These are phyloP conservation scores for Kwoniella bestiolae DNA, from an alignment of 768 basidiomycete genomes.

Conservation along the genomic window DNA sequence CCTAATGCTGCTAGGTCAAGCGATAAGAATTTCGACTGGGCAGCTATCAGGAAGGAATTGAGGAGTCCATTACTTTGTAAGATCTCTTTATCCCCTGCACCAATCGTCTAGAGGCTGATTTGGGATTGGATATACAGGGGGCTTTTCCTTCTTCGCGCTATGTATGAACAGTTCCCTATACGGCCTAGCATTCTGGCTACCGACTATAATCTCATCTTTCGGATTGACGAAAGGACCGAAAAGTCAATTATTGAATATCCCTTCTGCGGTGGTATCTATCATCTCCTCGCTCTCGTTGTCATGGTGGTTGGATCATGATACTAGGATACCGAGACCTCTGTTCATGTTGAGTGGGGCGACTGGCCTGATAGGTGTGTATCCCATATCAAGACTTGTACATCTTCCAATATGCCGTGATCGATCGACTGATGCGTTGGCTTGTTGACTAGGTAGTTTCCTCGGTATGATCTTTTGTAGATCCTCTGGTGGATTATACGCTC, in stretches of 20 bases:
- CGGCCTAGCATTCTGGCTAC: slow-evolving; percentile 41
- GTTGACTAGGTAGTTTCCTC: slow-evolving; percentile 17
- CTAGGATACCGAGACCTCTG: slow-evolving; percentile 26
- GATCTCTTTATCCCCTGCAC: not conserved
- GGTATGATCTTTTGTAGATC: slow-evolving; percentile 32
- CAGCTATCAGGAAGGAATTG: slow-evolving; percentile 22
- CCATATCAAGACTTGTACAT: not conserved
- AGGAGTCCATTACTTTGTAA: slow-evolving; percentile 27
- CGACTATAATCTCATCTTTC: slow-evolving; percentile 32
- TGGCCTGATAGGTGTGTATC: slow-evolving; percentile 11
- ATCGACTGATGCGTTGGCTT: too few species aligned
- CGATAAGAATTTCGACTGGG: slow-evolving; percentile 30
- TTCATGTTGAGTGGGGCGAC: slow-evolving; percentile 19
- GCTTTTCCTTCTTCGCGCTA: slow-evolving; percentile 17
- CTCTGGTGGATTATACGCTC: slow-evolving; percentile 32
- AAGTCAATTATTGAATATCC: slow-evolving; percentile 37
- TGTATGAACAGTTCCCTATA: slow-evolving; percentile 17
- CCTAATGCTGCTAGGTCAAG: slow-evolving; percentile 22
- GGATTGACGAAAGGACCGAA: slow-evolving; percentile 30
- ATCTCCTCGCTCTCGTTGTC: slow-evolving; percentile 23
- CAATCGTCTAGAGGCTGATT: not conserved
- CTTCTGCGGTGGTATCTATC: slow-evolving; percentile 36
- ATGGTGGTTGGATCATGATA: slow-evolving; percentile 27
- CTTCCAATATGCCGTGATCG: too few species aligned
- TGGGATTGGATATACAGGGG: slow-evolving; percentile 4